A percentile compares a stretch with the other conserved stretches of the same genome.
Conservation (phyloP, 352 stramenopile genomes). For the Phytophthora pistaciae region DNA sequence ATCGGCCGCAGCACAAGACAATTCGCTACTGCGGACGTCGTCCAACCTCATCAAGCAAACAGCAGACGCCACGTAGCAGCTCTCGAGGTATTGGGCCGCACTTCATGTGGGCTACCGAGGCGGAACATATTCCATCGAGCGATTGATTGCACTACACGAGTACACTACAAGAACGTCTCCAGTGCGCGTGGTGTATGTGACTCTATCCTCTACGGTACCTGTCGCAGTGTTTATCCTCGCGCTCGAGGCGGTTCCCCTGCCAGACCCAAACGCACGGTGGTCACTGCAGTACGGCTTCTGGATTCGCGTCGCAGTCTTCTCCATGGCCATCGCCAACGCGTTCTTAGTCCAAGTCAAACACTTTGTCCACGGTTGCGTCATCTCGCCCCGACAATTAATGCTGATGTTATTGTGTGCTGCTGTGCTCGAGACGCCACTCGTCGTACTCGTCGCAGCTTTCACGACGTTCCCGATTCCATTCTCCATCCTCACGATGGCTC, state of each 20-base stretch:
- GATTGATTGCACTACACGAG: conserved; percentile 25
- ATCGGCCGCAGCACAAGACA: background rate
- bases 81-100: background rate
- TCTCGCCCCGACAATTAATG: conserved; percentile 1
- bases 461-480: conserved; percentile 21
- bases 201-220: conserved; percentile 10
- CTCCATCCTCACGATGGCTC: conserved; percentile 11
- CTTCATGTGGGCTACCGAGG: conserved; percentile 15
- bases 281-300: conserved; percentile 24
- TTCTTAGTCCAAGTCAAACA: conserved; percentile 7
- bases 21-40: background rate
- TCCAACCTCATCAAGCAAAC: background rate
- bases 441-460: conserved; percentile 5
- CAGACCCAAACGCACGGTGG: conserved; percentile 14
- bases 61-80: background rate
- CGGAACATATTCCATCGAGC: conserved; percentile 35
- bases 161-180: conserved; percentile 24
- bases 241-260: conserved; percentile 24
- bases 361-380: conserved; percentile 7
- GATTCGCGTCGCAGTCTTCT: conserved; percentile 19
- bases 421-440: background rate
- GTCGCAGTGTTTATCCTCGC: conserved; percentile 9
- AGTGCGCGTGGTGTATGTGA: conserved; percentile 10
- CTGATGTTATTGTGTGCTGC: background rate
- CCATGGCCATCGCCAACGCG: background rate